Evolutionary conservation across 208 protist genomes (phyloP).

Genomic region (Herpetomonas samuelpessoai): DNA sequence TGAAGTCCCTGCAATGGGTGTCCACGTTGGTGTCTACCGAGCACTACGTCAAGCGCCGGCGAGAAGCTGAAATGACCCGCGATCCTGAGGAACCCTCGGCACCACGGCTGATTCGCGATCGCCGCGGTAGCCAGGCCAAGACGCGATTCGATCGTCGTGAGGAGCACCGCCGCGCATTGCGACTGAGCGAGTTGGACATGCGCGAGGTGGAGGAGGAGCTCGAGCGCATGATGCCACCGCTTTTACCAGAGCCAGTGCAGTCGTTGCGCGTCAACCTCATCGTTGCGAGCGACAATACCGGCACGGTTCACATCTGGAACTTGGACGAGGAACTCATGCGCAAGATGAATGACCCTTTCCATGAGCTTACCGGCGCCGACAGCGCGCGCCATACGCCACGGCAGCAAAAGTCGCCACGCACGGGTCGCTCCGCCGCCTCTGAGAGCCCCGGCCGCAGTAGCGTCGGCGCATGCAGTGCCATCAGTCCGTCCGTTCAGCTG

Average conservation of each 20-base stretch:
- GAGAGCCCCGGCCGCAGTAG: slow-evolving; percentile 9
- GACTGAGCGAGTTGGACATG: slow-evolving; percentile 74
- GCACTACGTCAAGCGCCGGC: slow-evolving; percentile 30
- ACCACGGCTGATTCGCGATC: slow-evolving; percentile 19
- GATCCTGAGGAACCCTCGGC: slow-evolving; percentile 30
- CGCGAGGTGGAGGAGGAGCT: slow-evolving; percentile 72
- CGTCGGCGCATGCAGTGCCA: slow-evolving; percentile 4
- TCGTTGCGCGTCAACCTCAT: slow-evolving; percentile 74
- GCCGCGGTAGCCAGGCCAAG: slow-evolving; percentile 38
- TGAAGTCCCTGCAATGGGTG: slow-evolving; percentile 75
- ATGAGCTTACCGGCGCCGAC: background rate
- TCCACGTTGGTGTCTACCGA: slow-evolving; percentile 66
- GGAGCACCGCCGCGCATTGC: slow-evolving; percentile 55
- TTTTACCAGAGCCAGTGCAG: slow-evolving; percentile 59
- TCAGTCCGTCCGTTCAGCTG: slow-evolving; percentile 4
- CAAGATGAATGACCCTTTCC: slow-evolving; percentile 7
- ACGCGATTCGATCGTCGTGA: slow-evolving; percentile 79
- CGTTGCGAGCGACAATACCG: slow-evolving; percentile 71
- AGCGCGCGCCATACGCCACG: slow-evolving; percentile 6
- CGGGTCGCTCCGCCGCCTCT: slow-evolving; percentile 9
- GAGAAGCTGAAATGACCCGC: slow-evolving; percentile 25
- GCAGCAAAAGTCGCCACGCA: slow-evolving; percentile 3
- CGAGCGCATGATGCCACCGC: slow-evolving; percentile 57
- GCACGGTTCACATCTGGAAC: slow-evolving; percentile 85
- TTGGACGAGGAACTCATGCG: slow-evolving; percentile 71